phyloP scores from a whole-genome alignment of 2,329 filamentous ascomycete species.

The Penicillium paneum region DNA sequence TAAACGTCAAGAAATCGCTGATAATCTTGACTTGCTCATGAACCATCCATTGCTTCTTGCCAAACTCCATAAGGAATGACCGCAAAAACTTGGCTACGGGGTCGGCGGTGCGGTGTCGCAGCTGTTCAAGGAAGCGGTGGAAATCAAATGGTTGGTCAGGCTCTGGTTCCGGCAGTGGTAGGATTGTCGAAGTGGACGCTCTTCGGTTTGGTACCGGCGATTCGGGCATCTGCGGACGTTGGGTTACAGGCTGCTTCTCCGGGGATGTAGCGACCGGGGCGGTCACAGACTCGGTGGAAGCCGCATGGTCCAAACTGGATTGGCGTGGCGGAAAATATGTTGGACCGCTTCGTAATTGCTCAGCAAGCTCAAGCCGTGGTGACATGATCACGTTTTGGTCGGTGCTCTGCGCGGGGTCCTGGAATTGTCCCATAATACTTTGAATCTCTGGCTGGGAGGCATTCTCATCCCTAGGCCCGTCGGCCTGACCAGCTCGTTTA shows the following conservation, averaged over 20 bases:
- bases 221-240: constrained; percentile 23
- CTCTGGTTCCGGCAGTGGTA: constrained; percentile 74
- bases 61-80: constrained; percentile 91
- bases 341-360: constrained; percentile 67
- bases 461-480: constrained; percentile 61
- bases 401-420: constrained; percentile 67
- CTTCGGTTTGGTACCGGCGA: constrained; percentile 27
- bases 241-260: constrained; percentile 27
- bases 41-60: constrained; percentile 98
- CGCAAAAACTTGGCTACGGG: constrained; percentile 93
- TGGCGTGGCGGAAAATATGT: constrained; percentile 74
- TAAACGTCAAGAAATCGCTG: constrained; percentile 91
- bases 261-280: constrained; percentile 18
- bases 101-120: constrained; percentile 95
- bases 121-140: constrained; percentile 91
- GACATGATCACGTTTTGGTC: constrained; percentile 87
- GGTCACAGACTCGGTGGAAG: constrained; percentile 37
- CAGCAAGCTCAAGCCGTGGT: constrained; percentile 76
- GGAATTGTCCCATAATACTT: constrained; percentile 96
- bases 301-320: constrained; percentile 77
- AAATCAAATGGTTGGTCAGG: constrained; percentile 91
- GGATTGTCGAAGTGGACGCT: constrained; percentile 42
- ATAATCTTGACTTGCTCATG: constrained; percentile 99
- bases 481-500: constrained; percentile 52
- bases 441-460: constrained; percentile 83